Evolutionary conservation across 2,329 filamentous ascomycete genomes (phyloP).

Genomic region (Blastomyces silverae): DNA sequence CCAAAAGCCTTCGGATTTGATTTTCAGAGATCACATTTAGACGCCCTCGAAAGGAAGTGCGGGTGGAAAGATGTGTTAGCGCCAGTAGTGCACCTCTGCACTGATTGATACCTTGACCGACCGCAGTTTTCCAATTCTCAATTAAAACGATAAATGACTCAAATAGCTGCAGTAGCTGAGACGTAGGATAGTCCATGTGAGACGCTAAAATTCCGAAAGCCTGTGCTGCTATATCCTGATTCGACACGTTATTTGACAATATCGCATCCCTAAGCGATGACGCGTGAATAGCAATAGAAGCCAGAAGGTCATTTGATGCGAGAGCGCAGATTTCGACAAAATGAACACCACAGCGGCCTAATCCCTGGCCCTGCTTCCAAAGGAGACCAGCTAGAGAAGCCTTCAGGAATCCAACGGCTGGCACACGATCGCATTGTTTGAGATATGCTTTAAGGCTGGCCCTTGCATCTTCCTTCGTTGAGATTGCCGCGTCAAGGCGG

Average conservation of each 20-base stretch:
- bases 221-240: conserved; percentile 51
- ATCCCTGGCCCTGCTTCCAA: conserved; percentile 35
- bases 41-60: conserved; percentile 47
- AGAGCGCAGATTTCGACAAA: conserved; percentile 53
- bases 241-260: conserved; percentile 63
- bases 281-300: conserved; percentile 45
- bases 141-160: conserved; percentile 44
- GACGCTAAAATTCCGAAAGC: conserved; percentile 70
- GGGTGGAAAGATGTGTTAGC: conserved; percentile 53
- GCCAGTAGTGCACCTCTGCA: conserved; percentile 56
- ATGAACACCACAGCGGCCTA: conserved; percentile 43
- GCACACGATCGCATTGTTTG: conserved; percentile 29
- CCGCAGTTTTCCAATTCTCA: conserved; percentile 50
- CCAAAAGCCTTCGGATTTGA: conserved; percentile 40
- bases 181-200: conserved; percentile 42
- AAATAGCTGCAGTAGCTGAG: conserved; percentile 35
- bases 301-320: conserved; percentile 48
- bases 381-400: conserved; percentile 43
- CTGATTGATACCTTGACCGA: conserved; percentile 54
- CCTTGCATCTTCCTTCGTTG: conserved; percentile 61
- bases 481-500: conserved; percentile 64
- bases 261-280: conserved; percentile 53
- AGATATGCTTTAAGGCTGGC: conserved; percentile 44
- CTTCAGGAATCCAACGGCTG: conserved; percentile 40
- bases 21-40: conserved; percentile 29